Base-by-base conservation (phyloP, 192 early-diverging fungal genomes). In the Gamsiella multidivaricata region DNA sequence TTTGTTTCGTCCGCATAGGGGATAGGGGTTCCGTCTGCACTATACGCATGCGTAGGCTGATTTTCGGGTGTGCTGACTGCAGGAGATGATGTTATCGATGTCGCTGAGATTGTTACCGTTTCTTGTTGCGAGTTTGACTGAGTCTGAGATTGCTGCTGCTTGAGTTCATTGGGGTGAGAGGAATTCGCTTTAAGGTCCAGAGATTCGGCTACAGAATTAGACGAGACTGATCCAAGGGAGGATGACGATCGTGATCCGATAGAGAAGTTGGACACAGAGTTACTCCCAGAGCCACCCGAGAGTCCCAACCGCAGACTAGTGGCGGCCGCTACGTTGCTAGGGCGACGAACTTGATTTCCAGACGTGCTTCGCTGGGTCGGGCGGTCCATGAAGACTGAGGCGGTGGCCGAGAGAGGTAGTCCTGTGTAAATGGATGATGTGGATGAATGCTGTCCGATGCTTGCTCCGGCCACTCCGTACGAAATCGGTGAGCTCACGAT, bases 1-100 rank as follows among this genome's bases (percentile, higher is more conserved):
- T 54, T 64, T 20, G 65, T 59, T 37, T 68, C 74, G 45, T 78
- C 74, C 0, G 74, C 74, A 54, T 52, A 69, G 0, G 74, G 74
- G 15, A 78, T 78, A 4, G 53, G 46, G 0, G 31, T 50, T 33
- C 72, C 72, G 11, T 61, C 58, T 15, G 46, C 18, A 11, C 50
- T 66, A 46, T 65, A 55, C 1, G 45, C 50, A 20, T 53, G 53
- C 2, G 46, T 12, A 15, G 69, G 53, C 31, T 53, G 39, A 3
- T 20, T 1, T 10, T 1, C 32, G 11, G 12, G 18, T n/a, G 59
- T 20, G 8, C n/a, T n/a, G n/a, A n/a, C n/a, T n/a, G 2, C 37
- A 26, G 3, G 25, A 10, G 3, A 7, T 10, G 51, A 31, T 23
- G 14, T 28, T 6, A 32, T 20, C 8, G 37, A 47, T 1, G 25